Conservation (phyloP, 345 rosid species). For the Alliaria petiolata region DNA sequence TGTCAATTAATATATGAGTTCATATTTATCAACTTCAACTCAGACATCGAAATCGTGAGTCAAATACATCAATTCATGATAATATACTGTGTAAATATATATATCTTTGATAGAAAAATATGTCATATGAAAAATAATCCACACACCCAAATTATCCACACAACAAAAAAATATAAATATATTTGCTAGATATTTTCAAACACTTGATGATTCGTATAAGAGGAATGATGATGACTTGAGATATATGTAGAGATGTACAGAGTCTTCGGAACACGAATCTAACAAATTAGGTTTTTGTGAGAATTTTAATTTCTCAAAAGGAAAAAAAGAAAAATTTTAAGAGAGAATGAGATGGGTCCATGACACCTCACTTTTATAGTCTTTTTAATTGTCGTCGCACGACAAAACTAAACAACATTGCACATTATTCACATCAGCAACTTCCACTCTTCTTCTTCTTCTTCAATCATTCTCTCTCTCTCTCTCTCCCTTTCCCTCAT, state of each 20-base stretch:
- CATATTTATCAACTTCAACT: neutral
- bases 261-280: constrained; percentile 25
- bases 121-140: neutral
- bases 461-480: constrained; percentile 23
- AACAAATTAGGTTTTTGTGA: constrained; percentile 7
- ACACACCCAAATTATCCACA: neutral
- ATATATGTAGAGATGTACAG: constrained; percentile 10
- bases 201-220: constrained; percentile 11
- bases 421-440: constrained; percentile 35
- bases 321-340: neutral
- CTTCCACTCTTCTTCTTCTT: constrained; percentile 32
- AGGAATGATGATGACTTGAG: constrained; percentile 2
- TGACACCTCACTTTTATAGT: constrained; percentile 37
- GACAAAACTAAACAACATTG: constrained; percentile 32
- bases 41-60: neutral
- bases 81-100: no score
- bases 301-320: neutral
- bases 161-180: neutral
- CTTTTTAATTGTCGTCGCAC: constrained; percentile 33
- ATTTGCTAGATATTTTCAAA: neutral
- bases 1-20: neutral
- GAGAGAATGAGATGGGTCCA: constrained; percentile 30
- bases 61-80: neutral
- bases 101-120: no score
- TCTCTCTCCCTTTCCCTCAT: constrained; percentile 9